These are phyloP conservation scores for baker's yeast (Saccharomyces cerevisiae) DNA, from an alignment of 805 yeast genomes.

Conservation along the genomic window DNA sequence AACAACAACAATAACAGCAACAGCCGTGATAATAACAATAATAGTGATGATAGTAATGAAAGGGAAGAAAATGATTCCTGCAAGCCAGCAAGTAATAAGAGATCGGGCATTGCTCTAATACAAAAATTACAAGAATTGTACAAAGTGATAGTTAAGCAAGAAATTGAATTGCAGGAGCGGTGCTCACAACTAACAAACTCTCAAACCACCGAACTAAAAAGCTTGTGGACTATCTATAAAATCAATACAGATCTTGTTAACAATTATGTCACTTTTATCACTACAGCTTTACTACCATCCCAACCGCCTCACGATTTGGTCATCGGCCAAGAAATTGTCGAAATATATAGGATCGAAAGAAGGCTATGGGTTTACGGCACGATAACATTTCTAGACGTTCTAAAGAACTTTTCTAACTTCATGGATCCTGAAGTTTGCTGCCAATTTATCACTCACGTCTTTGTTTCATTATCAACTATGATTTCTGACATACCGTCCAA, in stretches of 20 bases:
- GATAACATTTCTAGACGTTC: constrained; percentile 68
- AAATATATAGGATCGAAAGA: constrained; percentile 68
- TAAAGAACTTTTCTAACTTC: constrained; percentile 66
- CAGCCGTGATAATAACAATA: constrained; percentile 6
- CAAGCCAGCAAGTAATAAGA: constrained; percentile 16
- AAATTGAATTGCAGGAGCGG: constrained; percentile 60
- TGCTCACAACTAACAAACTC: constrained; percentile 53
- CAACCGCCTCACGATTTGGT: constrained; percentile 39
- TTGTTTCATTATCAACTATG: constrained; percentile 41
- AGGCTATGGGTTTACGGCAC: constrained; percentile 83
- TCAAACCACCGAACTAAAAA: constrained; percentile 50
- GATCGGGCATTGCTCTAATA: constrained; percentile 44
- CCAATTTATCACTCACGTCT: constrained; percentile 65
- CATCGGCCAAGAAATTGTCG: constrained; percentile 63
- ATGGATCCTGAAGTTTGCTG: constrained; percentile 72
- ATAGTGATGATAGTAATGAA: constrained; percentile 14
- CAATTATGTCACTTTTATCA: constrained; percentile 62
- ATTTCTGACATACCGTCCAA: constrained; percentile 32
- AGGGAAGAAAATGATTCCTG: background rate
- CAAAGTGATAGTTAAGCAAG: constrained; percentile 57
- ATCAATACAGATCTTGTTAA: constrained; percentile 58
- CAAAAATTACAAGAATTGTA: constrained; percentile 68
- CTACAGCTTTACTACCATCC: constrained; percentile 65
- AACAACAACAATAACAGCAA: constrained; percentile 2
- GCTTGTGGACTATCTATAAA: constrained; percentile 65